Base-by-base conservation (phyloP, 306 rosid genomes). In the Quercus gilva region DNA sequence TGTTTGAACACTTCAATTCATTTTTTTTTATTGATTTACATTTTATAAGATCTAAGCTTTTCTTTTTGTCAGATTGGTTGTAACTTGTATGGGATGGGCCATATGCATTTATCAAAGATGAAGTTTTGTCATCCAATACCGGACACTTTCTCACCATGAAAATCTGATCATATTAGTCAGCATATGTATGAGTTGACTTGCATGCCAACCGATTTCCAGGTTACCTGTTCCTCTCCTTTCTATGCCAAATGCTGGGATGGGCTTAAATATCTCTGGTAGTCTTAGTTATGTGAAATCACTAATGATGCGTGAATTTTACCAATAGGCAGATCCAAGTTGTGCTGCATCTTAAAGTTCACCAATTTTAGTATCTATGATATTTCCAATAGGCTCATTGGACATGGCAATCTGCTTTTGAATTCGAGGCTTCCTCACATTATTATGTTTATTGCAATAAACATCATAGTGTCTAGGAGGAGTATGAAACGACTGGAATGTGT, bases 61-160 rank as follows among this genome's bases (percentile, higher is more conserved):
- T 33, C 37, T 33, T 33, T 33, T 33, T 33, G 37, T 33, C 37
- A 33, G 0, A 33, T 33, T 33, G 37, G 5, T 33, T 33, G 37
- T 33, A 33, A 33, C 37, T 5, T 33, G 37, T 33, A 5, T 0
- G 0, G 7, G 6, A 5, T 33, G 6, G 7, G 7, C 6, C 37
- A 5, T 33, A 0, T 94, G 78, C 97, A 94, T 82, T 78, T 90
- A 71, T 89, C 91, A 53, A 94, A 92, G 83, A 80, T 94, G 89
- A 90, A 87, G 83, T 94, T 94, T 43, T 95, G 97, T 74, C 87
- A 84, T 78, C 97, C 95, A 59, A 65, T 90, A 53, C 97, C 90
- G 20, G 88, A 85, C 78, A 79, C n/a, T 73, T 84, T 83, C 80
- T 72, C 81, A 43, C 77, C 45, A 37, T 72, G 77, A 76, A 92